A percentile compares a stretch with the other conserved stretches of the same genome.
These are phyloP conservation scores for Sclerotinia spermophila DNA, from an alignment of 2,329 filamentous ascomycete species.

Conservation along the genomic window DNA sequence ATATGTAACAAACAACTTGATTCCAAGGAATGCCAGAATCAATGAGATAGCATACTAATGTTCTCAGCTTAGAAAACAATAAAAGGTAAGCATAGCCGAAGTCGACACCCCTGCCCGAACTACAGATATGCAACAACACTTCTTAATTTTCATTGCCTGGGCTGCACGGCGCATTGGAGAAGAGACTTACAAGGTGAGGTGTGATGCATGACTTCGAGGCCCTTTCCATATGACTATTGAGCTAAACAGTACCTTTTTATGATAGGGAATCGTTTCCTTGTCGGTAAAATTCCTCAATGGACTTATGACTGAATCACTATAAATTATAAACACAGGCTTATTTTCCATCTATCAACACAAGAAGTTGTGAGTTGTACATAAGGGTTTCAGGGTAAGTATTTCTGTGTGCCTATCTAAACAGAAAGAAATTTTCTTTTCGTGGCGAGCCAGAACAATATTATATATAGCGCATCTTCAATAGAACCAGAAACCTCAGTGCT, in stretches of 20 bases:
- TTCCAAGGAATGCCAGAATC: neutral
- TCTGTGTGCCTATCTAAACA: neutral
- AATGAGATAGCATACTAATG: neutral
- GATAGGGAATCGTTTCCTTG: neutral
- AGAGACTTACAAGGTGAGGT: neutral
- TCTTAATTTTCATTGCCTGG: slow-evolving; percentile 38
- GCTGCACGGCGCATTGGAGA: neutral
- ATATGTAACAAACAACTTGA: neutral
- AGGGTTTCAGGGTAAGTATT: neutral
- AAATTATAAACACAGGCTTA: neutral
- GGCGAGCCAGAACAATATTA: too few species aligned
- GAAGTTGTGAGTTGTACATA: neutral
- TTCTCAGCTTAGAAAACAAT: neutral
- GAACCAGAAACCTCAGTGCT: neutral
- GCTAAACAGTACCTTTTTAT: neutral
- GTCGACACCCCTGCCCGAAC: neutral
- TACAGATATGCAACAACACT: neutral
- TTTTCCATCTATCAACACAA: neutral
- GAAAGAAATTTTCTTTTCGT: neutral
- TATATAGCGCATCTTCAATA: too few species aligned
- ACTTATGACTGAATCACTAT: neutral
- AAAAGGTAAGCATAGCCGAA: neutral
- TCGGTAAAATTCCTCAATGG: neutral
- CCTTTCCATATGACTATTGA: neutral
- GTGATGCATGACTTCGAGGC: neutral